Evolutionary conservation across 495 filamentous ascomycete genomes (phyloP), one percentile per base, ranked within the genome.

Genomic region (Mytilinidion resinicola): DNA sequence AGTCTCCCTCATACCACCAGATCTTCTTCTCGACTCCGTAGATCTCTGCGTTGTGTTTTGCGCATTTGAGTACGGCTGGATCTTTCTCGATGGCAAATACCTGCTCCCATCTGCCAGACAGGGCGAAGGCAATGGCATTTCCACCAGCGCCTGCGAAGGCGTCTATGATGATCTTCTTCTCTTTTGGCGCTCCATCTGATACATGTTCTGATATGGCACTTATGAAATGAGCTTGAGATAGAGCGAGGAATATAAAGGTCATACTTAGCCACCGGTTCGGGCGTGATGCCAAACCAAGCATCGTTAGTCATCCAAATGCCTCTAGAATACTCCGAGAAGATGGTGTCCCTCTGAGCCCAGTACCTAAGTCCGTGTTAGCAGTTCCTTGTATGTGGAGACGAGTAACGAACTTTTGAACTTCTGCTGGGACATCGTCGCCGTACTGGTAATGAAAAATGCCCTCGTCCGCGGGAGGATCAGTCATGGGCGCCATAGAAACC

Each of bases 201-300:
- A 96, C 69, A 64, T 97, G 86, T 19, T 79, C 61, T n/a, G 91
- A 90, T 57, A 96, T 88, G 72, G 85, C 81, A 53, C 89, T 93
- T 34, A 49, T 21, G 56, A 49, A 55, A 25, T 65, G 9, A 53
- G 44, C 33, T 37, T 50, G 12, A 20, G 21, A 3, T 21, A 37
- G 37, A 19, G 36, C 25, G 14, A 37, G 48, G 33, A 4, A 4
- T 39, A 39, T 37, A n/a, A 37, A n/a, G 49, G 12, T 3, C 30
- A 77, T 78, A 95, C 90, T 76, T 83, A 38, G 93, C 93, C 20
- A 97, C 81, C 10, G 84, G 86, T 71, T 97, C 93, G 11, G 93
- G 91, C 1, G 93, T 97, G 9, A 97, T 88, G 46, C 91, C 95
- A 72, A 90, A 98, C 93, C 93, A 98, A 30, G 89, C 86, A 74